Base-by-base conservation (phyloP, 1,284 basidiomycete species). In the Vanrija humicola region DNA sequence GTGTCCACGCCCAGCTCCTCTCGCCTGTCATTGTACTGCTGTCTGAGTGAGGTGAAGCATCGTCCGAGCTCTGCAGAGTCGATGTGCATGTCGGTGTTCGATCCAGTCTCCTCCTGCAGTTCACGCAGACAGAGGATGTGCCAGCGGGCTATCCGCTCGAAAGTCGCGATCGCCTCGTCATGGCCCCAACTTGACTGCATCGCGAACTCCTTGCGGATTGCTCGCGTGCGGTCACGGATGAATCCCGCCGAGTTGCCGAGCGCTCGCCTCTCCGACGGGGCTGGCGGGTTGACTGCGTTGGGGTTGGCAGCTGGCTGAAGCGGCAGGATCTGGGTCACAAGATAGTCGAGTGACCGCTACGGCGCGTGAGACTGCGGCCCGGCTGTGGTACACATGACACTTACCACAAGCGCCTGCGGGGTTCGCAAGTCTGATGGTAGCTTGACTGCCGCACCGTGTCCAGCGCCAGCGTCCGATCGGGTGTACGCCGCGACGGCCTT, bases 401-500 rank as follows among this genome's bases (percentile, higher is more conserved):
- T 62, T 56, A 88, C 88, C 77, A 87, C 86, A 47, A 98, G 84
- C 18, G 96, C 84, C 8, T 77, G 77, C 0, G 93, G 91, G 16
- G 95, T 93, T 18, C 95, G 85, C 48, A 98, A 80, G 70, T 98
- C 95, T 0, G 91, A 93, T 2, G 95, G 94, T 1, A 96, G 74
- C 76, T 95, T 90, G 14, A 65, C 65, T 12, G 68, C 62, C 10
- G 60, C 66, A 23, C 73, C 73, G 39, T 67, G 64, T 9, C 72
- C 73, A 16, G 72, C 72, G 3, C 95, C 94, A 1, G 92, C 90
- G 21, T 67, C 82, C 3, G 91, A 93, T 34, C 95, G 86, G 67
- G 95, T 90, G 72, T 95, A 98, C 66, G 89, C 90, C 71, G 96
- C 96, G 53, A 98, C 95, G 0, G 94, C 92, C 48, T 87, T 85